A percentile compares a stretch with the other conserved stretches of the same genome.
These are phyloP conservation scores for Coemansia sp. DNA, from an alignment of 192 early-diverging fungal genomes.

Conservation along the genomic window DNA sequence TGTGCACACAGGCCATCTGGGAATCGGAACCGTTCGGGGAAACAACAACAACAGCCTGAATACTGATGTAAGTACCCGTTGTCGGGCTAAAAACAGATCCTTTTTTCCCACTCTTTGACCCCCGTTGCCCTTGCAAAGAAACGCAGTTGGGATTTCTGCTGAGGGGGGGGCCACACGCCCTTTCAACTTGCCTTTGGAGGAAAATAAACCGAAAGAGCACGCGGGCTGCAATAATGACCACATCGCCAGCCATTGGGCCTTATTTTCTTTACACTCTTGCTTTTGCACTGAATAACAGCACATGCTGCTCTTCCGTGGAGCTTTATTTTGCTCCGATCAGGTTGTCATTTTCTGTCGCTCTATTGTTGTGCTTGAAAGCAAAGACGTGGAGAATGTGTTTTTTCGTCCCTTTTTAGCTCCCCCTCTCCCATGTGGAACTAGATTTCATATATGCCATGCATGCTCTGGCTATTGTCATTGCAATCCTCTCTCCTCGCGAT, in stretches of 20 bases:
- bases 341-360: background rate
- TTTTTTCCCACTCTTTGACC: background rate
- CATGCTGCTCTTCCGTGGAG: background rate
- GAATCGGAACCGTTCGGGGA: constrained; percentile 42
- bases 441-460: constrained; percentile 19
- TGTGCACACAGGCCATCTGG: constrained; percentile 54
- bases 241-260: no score
- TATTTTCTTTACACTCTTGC: background rate
- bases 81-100: background rate
- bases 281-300: background rate
- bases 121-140: no score
- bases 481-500: background rate
- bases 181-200: background rate
- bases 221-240: background rate
- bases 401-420: background rate
- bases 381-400: background rate
- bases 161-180: background rate
- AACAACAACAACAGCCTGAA: constrained; percentile 19
- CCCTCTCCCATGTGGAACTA: no score
- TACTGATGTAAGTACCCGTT: constrained; percentile 44
- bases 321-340: background rate
- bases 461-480: constrained; percentile 7
- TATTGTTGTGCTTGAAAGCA: background rate
- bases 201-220: background rate
- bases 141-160: no score